Base-by-base conservation (phyloP, 2,329 filamentous ascomycete genomes). In the Sporothrix inflata region DNA sequence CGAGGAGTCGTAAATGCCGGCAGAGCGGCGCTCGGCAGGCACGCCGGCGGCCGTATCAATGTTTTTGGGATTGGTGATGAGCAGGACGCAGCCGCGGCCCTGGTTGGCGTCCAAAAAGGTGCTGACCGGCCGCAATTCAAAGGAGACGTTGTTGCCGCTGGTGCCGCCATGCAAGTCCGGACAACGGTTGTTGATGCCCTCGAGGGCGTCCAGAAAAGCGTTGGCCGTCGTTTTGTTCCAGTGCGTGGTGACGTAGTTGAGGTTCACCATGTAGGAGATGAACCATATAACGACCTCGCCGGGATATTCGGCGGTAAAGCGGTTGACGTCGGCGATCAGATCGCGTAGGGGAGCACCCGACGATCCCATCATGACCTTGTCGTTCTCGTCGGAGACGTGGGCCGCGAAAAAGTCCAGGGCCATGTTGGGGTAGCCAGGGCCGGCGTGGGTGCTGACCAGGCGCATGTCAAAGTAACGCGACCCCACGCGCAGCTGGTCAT, bases 381-480 rank as follows among this genome's bases (percentile, higher is more conserved):
- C 49, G 12, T 27, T 27, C n/a, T 53, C 49, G 49, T 24, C 9
- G 6, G 1, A 3, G 21, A n/a, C 19, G 21, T 53, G 49, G 3
- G 49, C 49, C 8, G 49, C 49, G 49, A 24, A 53, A 12, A n/a
- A 53, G 49, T n/a, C n/a, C n/a, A n/a, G n/a, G n/a, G n/a, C n/a
- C n/a, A n/a, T n/a, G n/a, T n/a, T n/a, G n/a, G n/a, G n/a, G n/a
- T n/a, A n/a, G n/a, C n/a, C n/a, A n/a, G n/a, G n/a, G 53, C 9
- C 53, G 30, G 4, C 16, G 30, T 38, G 2, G 16, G 80, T 79
- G 11, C 83, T 78, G 24, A 82, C 82, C 3, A 85, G 80, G 0
- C 85, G 80, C 5, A 86, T 77, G 73, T 87, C 85, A 71, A 86
- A 85, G 74, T 82, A 84, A 9, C 85, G 80, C 4, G 84, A 80